phyloP scores from a whole-genome alignment of 1,139 yeast genomes.

The Protomyces macrosporus region DNA sequence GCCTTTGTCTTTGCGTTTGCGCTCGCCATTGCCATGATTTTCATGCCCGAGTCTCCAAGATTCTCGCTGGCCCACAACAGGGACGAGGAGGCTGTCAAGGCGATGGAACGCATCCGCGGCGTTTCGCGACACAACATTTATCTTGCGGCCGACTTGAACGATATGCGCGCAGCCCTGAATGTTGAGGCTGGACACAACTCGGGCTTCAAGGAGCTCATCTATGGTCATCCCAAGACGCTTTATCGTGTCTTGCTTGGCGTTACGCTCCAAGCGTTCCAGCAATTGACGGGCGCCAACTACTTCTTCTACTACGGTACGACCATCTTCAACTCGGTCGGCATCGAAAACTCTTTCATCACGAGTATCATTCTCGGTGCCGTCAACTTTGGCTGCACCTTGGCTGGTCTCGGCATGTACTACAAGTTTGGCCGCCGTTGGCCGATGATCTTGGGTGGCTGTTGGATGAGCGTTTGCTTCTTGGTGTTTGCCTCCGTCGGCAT shows the following conservation, averaged over 20 bases:
- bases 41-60: constrained; percentile 79
- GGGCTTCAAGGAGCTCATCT: constrained; percentile 27
- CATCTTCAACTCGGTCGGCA: constrained; percentile 51
- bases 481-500: constrained; percentile 60
- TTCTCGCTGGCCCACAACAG: constrained; percentile 53
- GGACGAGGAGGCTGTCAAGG: constrained; percentile 50
- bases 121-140: constrained; percentile 42
- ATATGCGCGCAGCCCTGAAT: constrained; percentile 38
- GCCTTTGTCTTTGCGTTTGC: constrained; percentile 46
- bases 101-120: constrained; percentile 40
- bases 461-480: constrained; percentile 62
- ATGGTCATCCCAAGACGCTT: constrained; percentile 27
- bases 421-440: constrained; percentile 65
- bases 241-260: constrained; percentile 44
- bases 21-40: constrained; percentile 50
- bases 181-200: constrained; percentile 34
- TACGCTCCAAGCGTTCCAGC: constrained; percentile 53
- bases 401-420: constrained; percentile 64
- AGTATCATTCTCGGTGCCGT: constrained; percentile 73
- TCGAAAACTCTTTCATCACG: constrained; percentile 54
- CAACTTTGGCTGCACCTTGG: constrained; percentile 67
- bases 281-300: constrained; percentile 63
- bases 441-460: constrained; percentile 57
- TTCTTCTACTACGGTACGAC: constrained; percentile 62
- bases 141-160: constrained; percentile 45